Evolutionary conservation across 345 rosid species (phyloP), one percentile per base, ranked within the genome.

Genomic region (Citrus glauca): DNA sequence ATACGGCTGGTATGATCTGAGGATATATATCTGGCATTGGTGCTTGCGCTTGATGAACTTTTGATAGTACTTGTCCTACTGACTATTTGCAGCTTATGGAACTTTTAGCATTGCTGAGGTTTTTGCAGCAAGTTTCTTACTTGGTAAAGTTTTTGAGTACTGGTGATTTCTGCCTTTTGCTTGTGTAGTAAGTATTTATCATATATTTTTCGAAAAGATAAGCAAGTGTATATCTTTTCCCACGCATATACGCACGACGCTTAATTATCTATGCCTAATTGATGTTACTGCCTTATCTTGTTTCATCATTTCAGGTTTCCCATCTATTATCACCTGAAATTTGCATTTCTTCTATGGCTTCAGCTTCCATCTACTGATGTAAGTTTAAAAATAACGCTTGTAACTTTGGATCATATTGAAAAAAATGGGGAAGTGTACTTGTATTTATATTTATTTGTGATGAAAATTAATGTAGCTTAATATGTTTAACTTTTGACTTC

Each of bases 321-420:
- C 0, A 75, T 88, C 62, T 91, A 93, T 79, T 90, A 91, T 84
- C 93, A 88, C 78, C 77, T 81, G 78, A 93, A 93, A 79, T 90
- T 91, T 82, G 94, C 92, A 10, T 91, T 91, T 82, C 93, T 91
- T 42, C 86, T 91, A 38, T 93, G 91, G 92, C 91, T 89, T 79
- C 89, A 89, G 80, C 88, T 86, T 66, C 92, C 91, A 35, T 71
- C 83, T 48, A 22, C 60, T 50, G 80, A 82, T 7, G 91, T 89
- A 80, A 83, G 78, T 75, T 74, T 35, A 48, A 25, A 64, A 53
- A 45, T 69, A 25, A 28, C 5, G 55, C 19, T 30, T 81, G 8
- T 48, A 48, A 25, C 0, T 17, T 19, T 17, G 38, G 22, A 50
- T 28, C 13, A 50, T 30, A 9, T 28, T 72, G 30, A 56, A 22